These are phyloP conservation scores for Coemansia sp. DNA, from an alignment of 192 early-diverging fungal genomes.

Conservation along the genomic window DNA sequence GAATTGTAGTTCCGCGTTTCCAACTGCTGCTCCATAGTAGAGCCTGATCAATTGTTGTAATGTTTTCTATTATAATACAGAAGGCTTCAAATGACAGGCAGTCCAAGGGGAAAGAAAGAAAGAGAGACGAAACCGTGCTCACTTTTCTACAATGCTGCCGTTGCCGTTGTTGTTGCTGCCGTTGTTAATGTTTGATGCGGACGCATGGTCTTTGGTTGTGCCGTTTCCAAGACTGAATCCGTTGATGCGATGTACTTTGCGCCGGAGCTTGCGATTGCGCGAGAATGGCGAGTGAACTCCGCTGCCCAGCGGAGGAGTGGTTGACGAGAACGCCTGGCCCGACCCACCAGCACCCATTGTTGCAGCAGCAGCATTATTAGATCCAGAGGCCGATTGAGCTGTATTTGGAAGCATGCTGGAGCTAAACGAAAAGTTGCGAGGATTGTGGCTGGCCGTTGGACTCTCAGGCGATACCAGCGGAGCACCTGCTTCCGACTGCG, in stretches of 20 bases:
- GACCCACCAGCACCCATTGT: background rate
- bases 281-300: slow-evolving; percentile 49
- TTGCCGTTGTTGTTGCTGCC: background rate
- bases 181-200: background rate
- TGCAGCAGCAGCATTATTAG: background rate
- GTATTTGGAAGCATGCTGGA: slow-evolving; percentile 6
- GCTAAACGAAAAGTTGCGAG: slow-evolving; percentile 23
- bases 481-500: slow-evolving; percentile 5
- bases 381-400: background rate
- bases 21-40: too few relatives aligned
- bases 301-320: slow-evolving; percentile 32
- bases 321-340: slow-evolving; percentile 24
- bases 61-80: background rate
- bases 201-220: background rate
- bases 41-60: too few relatives aligned
- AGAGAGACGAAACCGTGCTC: background rate
- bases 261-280: slow-evolving; percentile 43
- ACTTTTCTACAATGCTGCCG: background rate
- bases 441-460: slow-evolving; percentile 5
- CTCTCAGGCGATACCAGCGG: slow-evolving; percentile 24
- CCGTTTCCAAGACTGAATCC: slow-evolving; percentile 10
- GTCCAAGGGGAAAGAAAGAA: background rate
- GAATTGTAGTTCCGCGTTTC: too few relatives aligned
- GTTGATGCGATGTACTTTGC: slow-evolving; percentile 48
- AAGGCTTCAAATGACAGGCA: background rate